These are phyloP conservation scores for Moricandia moricandioides DNA, from an alignment of 345 rosid species.

Conservation along the genomic window DNA sequence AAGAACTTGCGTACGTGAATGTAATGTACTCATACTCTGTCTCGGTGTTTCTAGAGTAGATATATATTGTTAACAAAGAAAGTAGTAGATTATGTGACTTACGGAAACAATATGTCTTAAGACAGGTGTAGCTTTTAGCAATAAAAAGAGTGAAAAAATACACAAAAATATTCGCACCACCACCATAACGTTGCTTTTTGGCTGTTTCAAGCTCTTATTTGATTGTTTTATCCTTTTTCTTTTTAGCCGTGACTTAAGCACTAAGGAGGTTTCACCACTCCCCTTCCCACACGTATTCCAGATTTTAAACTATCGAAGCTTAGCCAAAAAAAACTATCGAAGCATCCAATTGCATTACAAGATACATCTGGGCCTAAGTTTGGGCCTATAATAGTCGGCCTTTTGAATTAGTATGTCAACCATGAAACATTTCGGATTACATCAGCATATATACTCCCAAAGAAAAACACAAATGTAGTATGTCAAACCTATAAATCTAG, in stretches of 20 bases:
- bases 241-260: not conserved
- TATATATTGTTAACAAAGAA: not conserved
- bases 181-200: constrained; percentile 18
- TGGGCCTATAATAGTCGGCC: not conserved
- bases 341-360: not conserved
- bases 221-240: not conserved
- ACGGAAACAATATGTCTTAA: not conserved
- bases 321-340: not conserved
- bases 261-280: constrained; percentile 32
- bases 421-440: not conserved
- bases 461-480: not conserved
- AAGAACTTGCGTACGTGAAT: not conserved
- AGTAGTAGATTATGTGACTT: not conserved
- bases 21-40: not conserved
- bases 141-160: not conserved
- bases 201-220: constrained; percentile 14
- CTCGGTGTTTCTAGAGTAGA: constrained; percentile 5
- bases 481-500: not conserved
- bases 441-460: not conserved
- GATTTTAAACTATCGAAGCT: not conserved
- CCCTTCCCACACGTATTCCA: constrained; percentile 15
- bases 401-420: not conserved
- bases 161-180: constrained; percentile 27
- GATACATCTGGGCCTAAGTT: not conserved
- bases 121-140: not conserved